Conservation (phyloP, 345 rosid genomes). For the Bruguiera sexangula region DNA sequence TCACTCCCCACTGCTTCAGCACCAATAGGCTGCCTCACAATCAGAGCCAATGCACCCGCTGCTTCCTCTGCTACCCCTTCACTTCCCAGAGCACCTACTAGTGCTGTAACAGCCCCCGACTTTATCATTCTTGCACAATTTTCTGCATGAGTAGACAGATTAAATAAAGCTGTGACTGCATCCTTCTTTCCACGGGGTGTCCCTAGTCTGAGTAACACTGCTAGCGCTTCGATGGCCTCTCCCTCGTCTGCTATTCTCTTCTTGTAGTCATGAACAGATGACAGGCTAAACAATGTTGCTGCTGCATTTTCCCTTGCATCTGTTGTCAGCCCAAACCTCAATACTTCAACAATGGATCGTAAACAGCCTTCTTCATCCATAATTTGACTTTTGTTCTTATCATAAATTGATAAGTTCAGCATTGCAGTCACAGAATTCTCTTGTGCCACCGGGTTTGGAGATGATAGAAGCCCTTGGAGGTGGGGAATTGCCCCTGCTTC, state of each 20-base stretch:
- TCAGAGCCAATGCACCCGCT: slow-evolving; percentile 79
- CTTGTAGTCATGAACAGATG: slow-evolving; percentile 88
- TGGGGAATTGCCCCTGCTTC: slow-evolving; percentile 91
- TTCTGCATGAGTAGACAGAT: slow-evolving; percentile 77
- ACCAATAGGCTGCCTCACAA: slow-evolving; percentile 76
- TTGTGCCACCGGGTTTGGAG: slow-evolving; percentile 59
- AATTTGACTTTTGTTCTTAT: slow-evolving; percentile 74
- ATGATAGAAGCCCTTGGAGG: slow-evolving; percentile 54
- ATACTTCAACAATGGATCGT: slow-evolving; percentile 61
- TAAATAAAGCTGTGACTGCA: slow-evolving; percentile 84
- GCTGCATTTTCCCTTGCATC: slow-evolving; percentile 95
- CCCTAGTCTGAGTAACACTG: slow-evolving; percentile 62
- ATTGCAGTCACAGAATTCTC: slow-evolving; percentile 91
- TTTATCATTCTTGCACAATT: slow-evolving; percentile 76
- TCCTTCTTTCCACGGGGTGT: slow-evolving; percentile 90
- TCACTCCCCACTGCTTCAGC: slow-evolving; percentile 77
- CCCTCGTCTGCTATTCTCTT: slow-evolving; percentile 67
- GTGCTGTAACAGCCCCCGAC: slow-evolving; percentile 68
- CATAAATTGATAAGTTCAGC: slow-evolving; percentile 83
- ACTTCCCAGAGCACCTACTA: slow-evolving; percentile 61
- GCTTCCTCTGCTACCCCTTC: slow-evolving; percentile 93
- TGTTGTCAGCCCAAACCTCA: slow-evolving; percentile 66
- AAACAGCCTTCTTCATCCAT: slow-evolving; percentile 83
- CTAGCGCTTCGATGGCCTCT: slow-evolving; percentile 71
- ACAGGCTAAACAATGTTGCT: slow-evolving; percentile 86